phyloP scores from a whole-genome alignment of 371 early-diverging fungal genomes.

The Mucor circinelloides region DNA sequence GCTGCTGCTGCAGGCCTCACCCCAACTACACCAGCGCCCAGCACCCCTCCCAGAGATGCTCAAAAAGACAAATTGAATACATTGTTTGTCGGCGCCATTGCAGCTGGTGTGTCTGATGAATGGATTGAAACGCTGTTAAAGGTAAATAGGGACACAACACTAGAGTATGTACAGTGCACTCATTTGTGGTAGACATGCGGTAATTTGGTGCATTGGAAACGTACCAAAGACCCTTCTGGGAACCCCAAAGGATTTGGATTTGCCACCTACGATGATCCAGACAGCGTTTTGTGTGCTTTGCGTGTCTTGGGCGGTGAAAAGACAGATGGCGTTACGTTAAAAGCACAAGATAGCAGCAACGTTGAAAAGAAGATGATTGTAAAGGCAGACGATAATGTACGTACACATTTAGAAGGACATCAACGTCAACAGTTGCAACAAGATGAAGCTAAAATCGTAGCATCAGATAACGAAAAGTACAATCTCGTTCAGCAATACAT shows the following conservation, averaged over 20 bases:
- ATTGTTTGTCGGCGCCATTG: constrained; percentile 78
- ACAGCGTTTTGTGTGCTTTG: constrained; percentile 68
- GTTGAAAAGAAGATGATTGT: constrained; percentile 66
- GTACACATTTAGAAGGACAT: constrained; percentile 64
- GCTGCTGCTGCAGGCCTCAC: not conserved
- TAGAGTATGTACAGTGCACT: not conserved
- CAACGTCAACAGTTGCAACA: constrained; percentile 45
- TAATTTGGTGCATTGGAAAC: constrained; percentile 70
- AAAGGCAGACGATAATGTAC: constrained; percentile 75
- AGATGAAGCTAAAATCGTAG: constrained; percentile 6
- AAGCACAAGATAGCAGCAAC: constrained; percentile 60
- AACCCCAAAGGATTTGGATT: constrained; percentile 83
- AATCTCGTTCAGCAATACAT: constrained; percentile 14
- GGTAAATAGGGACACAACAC: constrained; percentile 35
- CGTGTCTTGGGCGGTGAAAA: constrained; percentile 69
- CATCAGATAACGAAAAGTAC: constrained; percentile 15
- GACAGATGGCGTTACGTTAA: constrained; percentile 50
- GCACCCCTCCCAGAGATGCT: not conserved
- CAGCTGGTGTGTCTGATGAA: constrained; percentile 69
- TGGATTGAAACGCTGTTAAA: constrained; percentile 72
- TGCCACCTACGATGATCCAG: constrained; percentile 75
- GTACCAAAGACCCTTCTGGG: constrained; percentile 68
- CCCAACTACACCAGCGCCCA: not conserved
- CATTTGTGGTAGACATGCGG: constrained; percentile 39
- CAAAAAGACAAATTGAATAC: constrained; percentile 66